These are phyloP conservation scores for Nicotiana paniculata DNA, from an alignment of 257 asterid species.

Conservation along the genomic window DNA sequence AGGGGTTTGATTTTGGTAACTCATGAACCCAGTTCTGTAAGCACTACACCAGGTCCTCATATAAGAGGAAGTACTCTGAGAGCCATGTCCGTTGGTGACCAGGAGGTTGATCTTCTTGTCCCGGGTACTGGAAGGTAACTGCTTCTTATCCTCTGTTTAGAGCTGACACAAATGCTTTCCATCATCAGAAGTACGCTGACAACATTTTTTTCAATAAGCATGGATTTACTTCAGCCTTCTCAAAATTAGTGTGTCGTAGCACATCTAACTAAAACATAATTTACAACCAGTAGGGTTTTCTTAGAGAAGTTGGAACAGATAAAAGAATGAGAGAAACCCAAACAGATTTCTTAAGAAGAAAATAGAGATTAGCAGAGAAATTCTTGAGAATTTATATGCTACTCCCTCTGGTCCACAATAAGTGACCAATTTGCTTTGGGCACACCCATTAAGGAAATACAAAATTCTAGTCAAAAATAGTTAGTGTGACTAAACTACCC, in stretches of 20 bases:
- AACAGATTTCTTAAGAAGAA: neutral
- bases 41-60: slow-evolving; percentile 42
- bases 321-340: neutral
- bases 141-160: neutral
- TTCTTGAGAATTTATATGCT: neutral
- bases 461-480: no score
- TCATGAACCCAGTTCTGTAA: slow-evolving; percentile 42
- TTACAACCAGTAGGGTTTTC: neutral
- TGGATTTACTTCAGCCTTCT: neutral
- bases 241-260: neutral
- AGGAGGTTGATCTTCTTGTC: slow-evolving; percentile 47
- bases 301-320: neutral
- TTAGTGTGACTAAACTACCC: no score
- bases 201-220: neutral
- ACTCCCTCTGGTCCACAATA: neutral
- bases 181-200: neutral
- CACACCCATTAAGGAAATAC: no score
- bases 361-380: neutral
- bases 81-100: slow-evolving; percentile 42
- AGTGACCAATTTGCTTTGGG: no score
- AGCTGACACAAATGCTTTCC: neutral
- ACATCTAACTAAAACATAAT: neutral
- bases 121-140: slow-evolving; percentile 52
- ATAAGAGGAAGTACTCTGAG: slow-evolving; percentile 38
- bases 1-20: slow-evolving; percentile 43